A percentile compares a stretch with the other conserved stretches of the same genome.
These are phyloP conservation scores for Pestalotiopsis sp. DNA, from an alignment of 2,329 filamentous ascomycete species.

Conservation along the genomic window DNA sequence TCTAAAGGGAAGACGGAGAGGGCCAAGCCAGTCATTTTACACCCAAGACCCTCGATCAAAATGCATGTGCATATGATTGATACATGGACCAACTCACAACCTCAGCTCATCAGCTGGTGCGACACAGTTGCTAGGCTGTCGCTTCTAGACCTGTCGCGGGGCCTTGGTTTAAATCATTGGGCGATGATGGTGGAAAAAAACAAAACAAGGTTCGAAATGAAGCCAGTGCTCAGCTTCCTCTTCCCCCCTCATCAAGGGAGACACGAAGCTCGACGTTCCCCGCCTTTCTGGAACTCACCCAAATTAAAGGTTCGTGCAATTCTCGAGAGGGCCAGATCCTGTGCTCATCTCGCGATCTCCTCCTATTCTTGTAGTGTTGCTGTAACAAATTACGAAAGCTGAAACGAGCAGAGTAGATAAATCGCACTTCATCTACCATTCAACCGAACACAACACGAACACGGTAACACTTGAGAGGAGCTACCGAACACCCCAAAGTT, in stretches of 20 bases:
- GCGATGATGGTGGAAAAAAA: neutral
- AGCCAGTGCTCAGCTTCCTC: neutral
- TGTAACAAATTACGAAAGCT: neutral
- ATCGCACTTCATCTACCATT: neutral
- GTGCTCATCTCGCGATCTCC: neutral
- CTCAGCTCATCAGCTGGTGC: neutral
- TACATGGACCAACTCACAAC: neutral
- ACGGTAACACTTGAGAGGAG: constrained; percentile 4
- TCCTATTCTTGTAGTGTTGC: neutral
- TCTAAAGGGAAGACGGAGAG: neutral
- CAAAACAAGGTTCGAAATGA: neutral
- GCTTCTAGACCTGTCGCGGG: neutral
- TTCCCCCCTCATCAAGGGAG: neutral
- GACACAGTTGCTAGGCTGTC: neutral
- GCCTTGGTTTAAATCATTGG: neutral
- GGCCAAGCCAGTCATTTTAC: neutral
- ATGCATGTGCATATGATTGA: neutral
- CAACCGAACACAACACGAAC: constrained; percentile 5
- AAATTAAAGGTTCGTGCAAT: neutral
- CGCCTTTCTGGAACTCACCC: neutral
- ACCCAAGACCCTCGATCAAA: neutral
- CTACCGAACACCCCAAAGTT: neutral
- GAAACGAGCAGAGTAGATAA: neutral
- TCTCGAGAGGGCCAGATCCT: neutral
- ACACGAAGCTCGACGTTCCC: neutral